Evolutionary conservation across 1,139 yeast genomes (phyloP), one percentile per base, ranked within the genome.

Genomic region (Saccharomyces hybrid): DNA sequence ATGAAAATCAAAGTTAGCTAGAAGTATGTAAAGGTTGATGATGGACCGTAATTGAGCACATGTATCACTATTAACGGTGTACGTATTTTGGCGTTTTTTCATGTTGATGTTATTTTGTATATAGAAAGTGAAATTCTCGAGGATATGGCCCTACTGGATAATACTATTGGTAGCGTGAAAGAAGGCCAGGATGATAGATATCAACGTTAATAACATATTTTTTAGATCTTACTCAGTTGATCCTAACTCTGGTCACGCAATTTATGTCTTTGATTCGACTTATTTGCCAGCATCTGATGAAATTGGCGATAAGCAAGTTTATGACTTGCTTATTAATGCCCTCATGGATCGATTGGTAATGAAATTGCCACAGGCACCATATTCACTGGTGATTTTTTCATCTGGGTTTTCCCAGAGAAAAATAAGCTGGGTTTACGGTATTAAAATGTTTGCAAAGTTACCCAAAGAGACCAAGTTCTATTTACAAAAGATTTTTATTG

Each of bases 211-310:
- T 53, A 75, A 73, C 59, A 83, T 85, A 23, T 82, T 86, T 62
- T 85, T 81, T 70, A 75, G 77, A 60, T 74, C 89, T 1, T 79
- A 77, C 54, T 75, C 84, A 1, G 66, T 70, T 29, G 93, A 86
- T 66, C 87, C 88, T 1, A 72, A 75, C 51, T 77, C 86, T 4
- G 76, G 79, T 27, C 78, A 80, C 49, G 91, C 95, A 1, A 72
- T 88, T 9, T 86, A 81, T 61, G 81, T 87, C 9, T 81, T 88
- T 58, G 95, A 88, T 67, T 83, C 95, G 1, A 82, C 88, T n/a
- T 84, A 78, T 58, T 75, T 88, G 32, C 91, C 91, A 0, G 79
- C 87, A 53, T 59, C 68, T 6, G 65, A 65, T 16, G 64, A 63
- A 13, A 60, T 68, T n/a, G 67, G 68, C 48, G 72, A 72, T 56